Conservation (phyloP, 73 alveolate species). For the Uronychia setigera region DNA sequence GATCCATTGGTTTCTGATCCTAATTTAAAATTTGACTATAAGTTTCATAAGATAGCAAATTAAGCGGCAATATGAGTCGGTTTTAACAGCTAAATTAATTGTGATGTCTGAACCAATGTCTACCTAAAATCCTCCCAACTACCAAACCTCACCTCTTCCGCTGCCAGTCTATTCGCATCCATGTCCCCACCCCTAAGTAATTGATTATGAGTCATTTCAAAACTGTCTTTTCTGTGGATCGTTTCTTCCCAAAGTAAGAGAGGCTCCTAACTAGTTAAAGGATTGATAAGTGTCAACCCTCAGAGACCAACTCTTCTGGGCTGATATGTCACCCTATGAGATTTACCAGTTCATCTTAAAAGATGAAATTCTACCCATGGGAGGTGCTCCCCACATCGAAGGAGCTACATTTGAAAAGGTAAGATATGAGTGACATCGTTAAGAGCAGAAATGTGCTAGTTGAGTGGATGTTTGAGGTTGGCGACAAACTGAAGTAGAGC, state of each 20-base stretch:
- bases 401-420: not conserved
- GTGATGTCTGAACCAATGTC: no score
- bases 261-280: not conserved
- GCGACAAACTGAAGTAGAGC: conserved; percentile 22
- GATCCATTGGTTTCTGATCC: no score
- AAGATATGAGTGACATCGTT: not conserved
- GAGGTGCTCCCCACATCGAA: not conserved
- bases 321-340: conserved; percentile 63
- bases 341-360: conserved; percentile 19
- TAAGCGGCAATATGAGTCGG: no score
- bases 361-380: conserved; percentile 2
- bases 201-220: not conserved
- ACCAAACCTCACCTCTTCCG: no score
- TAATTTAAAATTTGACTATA: no score
- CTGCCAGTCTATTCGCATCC: no score
- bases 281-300: not conserved
- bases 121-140: no score
- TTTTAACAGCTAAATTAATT: no score
- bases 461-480: conserved; percentile 27
- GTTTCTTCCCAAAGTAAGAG: not conserved
- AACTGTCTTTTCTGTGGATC: not conserved
- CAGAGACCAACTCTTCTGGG: conserved; percentile 10
- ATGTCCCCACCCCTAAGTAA: not conserved
- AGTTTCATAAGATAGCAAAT: no score
- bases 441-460: not conserved